Evolutionary conservation across 1,284 basidiomycete genomes (phyloP), one percentile per base, ranked within the genome.

Genomic region (Malassezia japonica): DNA sequence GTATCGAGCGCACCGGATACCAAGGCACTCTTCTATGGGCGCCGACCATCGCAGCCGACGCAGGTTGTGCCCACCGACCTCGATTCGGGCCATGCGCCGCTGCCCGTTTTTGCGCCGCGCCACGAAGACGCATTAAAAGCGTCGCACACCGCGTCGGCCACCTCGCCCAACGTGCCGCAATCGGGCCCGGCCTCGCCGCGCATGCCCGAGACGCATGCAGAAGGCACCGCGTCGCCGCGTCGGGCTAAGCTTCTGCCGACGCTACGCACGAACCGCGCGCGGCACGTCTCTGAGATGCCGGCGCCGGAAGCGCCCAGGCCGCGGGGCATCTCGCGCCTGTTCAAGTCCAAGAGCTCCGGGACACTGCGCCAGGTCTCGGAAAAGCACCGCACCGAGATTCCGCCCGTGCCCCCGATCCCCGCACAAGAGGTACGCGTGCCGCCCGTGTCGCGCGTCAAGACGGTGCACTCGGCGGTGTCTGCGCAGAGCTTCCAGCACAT

Each of bases 1-100:
- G 92, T 96, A 37, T 89, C 91, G 1, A 94, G 89, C 20, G 91
- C 91, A 1, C 92, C 92, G 1, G 96, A 96, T 72, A 84, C 89
- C 40, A 98, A 96, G 74, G 85, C 84, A 35, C 78, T 95, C 18
- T 90, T 92, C 72, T 77, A 46, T 13, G 36, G 25, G 10, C 50
- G 21, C 33, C 37, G 25, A 16, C 31, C 46, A 18, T 25, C 27
- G 28, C 23, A 25, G 23, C 21, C 38, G 23, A 16, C 15, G 24
- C 38, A 40, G 6, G 28, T 18, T 16, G n/a, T n/a, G 15, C 23
- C 38, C 13, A 18, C 23, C 6, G 23, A 40, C 15, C 38, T 79
- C 40, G 62, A 64, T 40, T 55, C 46, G 32, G 37, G 16, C 39
- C 33, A 9, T 36, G 46, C 10, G 50, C 43, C 23, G 50, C 55